phyloP scores from a whole-genome alignment of 78 protist species.

The Anaeramoeba flamelloides region DNA sequence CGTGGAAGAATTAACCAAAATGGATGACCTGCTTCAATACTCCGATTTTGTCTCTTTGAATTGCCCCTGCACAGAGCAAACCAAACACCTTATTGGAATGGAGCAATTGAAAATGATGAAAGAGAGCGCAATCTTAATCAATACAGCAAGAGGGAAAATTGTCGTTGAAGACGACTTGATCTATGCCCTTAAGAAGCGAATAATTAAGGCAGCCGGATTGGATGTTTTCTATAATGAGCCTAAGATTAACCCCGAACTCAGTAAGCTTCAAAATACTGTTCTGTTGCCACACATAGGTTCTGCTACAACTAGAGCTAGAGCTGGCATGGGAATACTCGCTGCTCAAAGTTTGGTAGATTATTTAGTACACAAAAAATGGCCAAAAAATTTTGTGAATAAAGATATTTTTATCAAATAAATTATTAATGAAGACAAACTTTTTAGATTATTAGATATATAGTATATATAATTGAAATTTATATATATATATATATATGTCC shows the following conservation, averaged over 20 bases:
- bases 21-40: slow-evolving; percentile 1
- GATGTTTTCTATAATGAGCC: no score
- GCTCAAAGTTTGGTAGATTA: slow-evolving; percentile 11
- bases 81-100: background rate
- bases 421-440: no score
- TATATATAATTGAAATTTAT: no score
- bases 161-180: slow-evolving; percentile 9
- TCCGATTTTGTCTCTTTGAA: slow-evolving; percentile 16
- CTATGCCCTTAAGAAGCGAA: background rate
- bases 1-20: background rate
- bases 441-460: no score
- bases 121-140: slow-evolving; percentile 4
- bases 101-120: slow-evolving; percentile 6
- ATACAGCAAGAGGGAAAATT: slow-evolving; percentile 13
- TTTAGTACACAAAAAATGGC: no score
- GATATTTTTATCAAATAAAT: no score
- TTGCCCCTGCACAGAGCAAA: background rate
- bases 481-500: no score
- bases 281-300: slow-evolving; percentile 25
- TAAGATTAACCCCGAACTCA: slow-evolving; percentile 13
- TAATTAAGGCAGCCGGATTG: slow-evolving; percentile 12
- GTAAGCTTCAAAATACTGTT: background rate
- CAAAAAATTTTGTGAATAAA: no score
- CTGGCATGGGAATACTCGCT: slow-evolving; percentile 11
- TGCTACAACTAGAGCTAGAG: slow-evolving; percentile 3